A percentile compares a stretch with the other conserved stretches of the same genome.
phyloP scores from a whole-genome alignment of 164 flowering plant species.

The Kingdonia uniflora region DNA sequence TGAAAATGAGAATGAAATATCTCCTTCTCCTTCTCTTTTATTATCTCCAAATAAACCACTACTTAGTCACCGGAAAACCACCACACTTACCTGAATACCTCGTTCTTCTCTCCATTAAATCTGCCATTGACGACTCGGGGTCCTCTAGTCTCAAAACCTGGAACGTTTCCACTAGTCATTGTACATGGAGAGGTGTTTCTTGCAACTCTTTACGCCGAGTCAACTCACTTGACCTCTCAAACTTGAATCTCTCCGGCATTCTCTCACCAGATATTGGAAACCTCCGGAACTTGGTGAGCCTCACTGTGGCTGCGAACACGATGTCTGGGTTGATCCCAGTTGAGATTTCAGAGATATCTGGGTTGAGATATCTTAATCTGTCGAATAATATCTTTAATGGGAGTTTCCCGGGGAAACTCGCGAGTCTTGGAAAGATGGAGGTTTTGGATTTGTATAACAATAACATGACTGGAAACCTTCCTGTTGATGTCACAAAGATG shows the following conservation, averaged over 20 bases:
- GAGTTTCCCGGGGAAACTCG: slow-evolving; percentile 40
- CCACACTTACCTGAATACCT: slow-evolving; percentile 37
- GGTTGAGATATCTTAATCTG: slow-evolving; percentile 52
- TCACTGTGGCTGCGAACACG: slow-evolving; percentile 46
- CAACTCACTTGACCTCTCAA: slow-evolving; percentile 49
- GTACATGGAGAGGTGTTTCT: slow-evolving; percentile 61
- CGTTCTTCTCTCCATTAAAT: slow-evolving; percentile 53
- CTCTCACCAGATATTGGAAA: slow-evolving; percentile 44
- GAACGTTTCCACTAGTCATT: slow-evolving; percentile 46
- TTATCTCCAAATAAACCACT: slow-evolving; percentile 6
- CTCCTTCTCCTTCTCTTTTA: slow-evolving; percentile 13
- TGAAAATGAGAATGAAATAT: slow-evolving; percentile 13
- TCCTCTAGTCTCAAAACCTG: slow-evolving; percentile 35
- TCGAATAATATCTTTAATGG: slow-evolving; percentile 68
- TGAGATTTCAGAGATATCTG: slow-evolving; percentile 29
- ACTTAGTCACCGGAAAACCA: slow-evolving; percentile 14
- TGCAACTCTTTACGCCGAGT: slow-evolving; percentile 55
- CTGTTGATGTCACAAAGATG: slow-evolving; percentile 35
- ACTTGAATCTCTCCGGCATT: slow-evolving; percentile 50
- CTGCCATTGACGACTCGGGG: slow-evolving; percentile 52
- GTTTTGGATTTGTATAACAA: slow-evolving; percentile 82
- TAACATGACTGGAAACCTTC: slow-evolving; percentile 63
- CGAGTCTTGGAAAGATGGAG: slow-evolving; percentile 27
- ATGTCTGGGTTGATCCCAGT: slow-evolving; percentile 58
- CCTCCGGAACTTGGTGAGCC: slow-evolving; percentile 39